Percentiles rank a stretch among this genome's conserved stretches.
These are phyloP conservation scores for Diaporthe destruens DNA, from an alignment of 2,329 filamentous ascomycete species.

Conservation along the genomic window DNA sequence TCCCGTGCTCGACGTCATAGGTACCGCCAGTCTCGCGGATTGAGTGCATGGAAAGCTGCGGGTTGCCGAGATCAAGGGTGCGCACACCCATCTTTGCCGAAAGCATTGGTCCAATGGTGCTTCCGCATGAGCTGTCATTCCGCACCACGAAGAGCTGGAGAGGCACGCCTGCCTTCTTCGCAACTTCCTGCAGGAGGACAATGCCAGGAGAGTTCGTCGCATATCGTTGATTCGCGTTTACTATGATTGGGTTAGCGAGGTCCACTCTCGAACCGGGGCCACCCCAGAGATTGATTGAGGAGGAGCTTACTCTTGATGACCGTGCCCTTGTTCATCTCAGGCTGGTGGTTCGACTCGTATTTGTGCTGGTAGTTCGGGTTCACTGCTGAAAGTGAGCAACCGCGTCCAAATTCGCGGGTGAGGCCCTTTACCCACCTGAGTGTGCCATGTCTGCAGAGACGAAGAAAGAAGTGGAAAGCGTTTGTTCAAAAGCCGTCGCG, in stretches of 20 bases:
- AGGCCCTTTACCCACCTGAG: constrained; percentile 50
- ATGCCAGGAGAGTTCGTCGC: constrained; percentile 97
- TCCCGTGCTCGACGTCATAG: constrained; percentile 87
- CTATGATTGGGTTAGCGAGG: constrained; percentile 44
- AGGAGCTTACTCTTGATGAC: constrained; percentile 78
- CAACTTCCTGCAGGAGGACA: constrained; percentile 89
- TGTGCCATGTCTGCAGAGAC: constrained; percentile 98
- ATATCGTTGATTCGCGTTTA: constrained; percentile 98
- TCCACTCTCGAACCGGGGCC: background rate
- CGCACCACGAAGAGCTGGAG: constrained; percentile 96
- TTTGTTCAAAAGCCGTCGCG: constrained; percentile 92
- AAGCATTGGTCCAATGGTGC: constrained; percentile 98
- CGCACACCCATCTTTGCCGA: constrained; percentile 87
- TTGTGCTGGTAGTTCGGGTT: constrained; percentile 95
- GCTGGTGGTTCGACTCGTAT: constrained; percentile 91
- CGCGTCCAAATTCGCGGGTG: background rate
- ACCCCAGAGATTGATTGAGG: background rate
- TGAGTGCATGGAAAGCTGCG: constrained; percentile 96
- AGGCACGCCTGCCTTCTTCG: constrained; percentile 80
- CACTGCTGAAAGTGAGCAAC: constrained; percentile 60
- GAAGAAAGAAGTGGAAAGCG: constrained; percentile 89
- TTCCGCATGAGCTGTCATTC: constrained; percentile 94
- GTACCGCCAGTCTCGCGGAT: constrained; percentile 93
- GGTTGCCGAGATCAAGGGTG: constrained; percentile 93
- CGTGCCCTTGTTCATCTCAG: constrained; percentile 95